Percentiles rank a stretch among this genome's conserved stretches.
Conservation (phyloP, 2,329 filamentous ascomycete genomes). For the Trichophyton benhamiae region DNA sequence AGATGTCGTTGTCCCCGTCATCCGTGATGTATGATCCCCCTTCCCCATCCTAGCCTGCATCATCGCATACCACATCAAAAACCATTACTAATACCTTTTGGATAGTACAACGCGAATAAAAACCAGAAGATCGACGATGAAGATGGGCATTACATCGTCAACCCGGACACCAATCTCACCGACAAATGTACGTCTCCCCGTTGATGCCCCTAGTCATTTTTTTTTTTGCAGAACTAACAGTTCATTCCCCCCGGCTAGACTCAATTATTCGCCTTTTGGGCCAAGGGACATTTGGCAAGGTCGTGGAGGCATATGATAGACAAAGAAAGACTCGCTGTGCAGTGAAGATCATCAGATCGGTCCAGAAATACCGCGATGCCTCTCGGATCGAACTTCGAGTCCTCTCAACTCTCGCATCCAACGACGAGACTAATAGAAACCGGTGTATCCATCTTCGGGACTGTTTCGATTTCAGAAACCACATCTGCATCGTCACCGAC, state of each 20-base stretch:
- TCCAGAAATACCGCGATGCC: conserved; percentile 95
- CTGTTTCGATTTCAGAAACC: conserved; percentile 92
- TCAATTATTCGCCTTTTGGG: conserved; percentile 80
- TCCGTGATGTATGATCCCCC: conserved; percentile 43
- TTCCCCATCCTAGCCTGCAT: background rate
- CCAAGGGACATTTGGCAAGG: conserved; percentile 96
- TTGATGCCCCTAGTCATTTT: background rate
- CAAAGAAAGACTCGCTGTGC: conserved; percentile 69
- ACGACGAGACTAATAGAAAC: conserved; percentile 84
- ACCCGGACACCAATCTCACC: conserved; percentile 72
- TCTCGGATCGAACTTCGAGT: conserved; percentile 90
- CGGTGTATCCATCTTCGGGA: conserved; percentile 93
- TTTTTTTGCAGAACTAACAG: conserved; percentile 7
- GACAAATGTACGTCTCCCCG: conserved; percentile 61
- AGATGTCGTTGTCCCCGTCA: conserved; percentile 54
- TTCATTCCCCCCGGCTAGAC: conserved; percentile 42
- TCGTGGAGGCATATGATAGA: conserved; percentile 80
- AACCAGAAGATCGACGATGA: conserved; percentile 81
- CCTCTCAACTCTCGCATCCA: conserved; percentile 77
- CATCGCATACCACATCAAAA: background rate
- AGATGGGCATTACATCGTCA: conserved; percentile 92
- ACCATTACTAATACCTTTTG: too few relatives aligned
- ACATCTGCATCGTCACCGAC: conserved; percentile 78
- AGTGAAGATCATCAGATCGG: conserved; percentile 95
- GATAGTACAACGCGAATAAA: conserved; percentile 36